Conservation (phyloP, 1,139 yeast genomes). For the Yamadazyma blattariae region DNA sequence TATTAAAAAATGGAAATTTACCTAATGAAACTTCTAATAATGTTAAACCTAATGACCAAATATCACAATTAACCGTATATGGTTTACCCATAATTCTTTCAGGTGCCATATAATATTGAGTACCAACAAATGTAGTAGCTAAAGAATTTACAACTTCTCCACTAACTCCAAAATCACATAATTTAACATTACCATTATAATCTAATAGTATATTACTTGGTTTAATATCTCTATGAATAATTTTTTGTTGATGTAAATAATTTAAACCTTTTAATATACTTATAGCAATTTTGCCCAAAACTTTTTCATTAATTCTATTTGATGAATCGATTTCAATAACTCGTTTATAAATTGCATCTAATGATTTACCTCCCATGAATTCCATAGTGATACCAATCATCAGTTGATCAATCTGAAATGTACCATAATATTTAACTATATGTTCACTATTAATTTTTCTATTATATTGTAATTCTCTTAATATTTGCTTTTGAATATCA, state of each 20-base stretch:
- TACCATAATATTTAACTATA: conserved; percentile 90
- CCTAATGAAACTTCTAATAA: conserved; percentile 90
- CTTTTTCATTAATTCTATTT: conserved; percentile 89
- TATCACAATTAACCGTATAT: conserved; percentile 90
- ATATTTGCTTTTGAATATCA: conserved; percentile 76
- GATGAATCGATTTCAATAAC: conserved; percentile 58
- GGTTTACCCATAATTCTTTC: conserved; percentile 95
- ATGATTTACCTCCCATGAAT: conserved; percentile 88
- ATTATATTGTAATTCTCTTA: conserved; percentile 87
- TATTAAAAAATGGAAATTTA: conserved; percentile 60
- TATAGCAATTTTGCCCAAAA: conserved; percentile 84
- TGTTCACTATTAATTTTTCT: conserved; percentile 76
- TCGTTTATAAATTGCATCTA: conserved; percentile 83
- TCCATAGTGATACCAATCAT: conserved; percentile 93
- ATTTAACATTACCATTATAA: conserved; percentile 72
- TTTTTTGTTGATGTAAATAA: conserved; percentile 80
- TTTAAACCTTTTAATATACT: conserved; percentile 81
- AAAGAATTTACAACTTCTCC: conserved; percentile 94
- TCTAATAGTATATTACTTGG: conserved; percentile 88
- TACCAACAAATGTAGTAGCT: conserved; percentile 95
- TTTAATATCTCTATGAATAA: conserved; percentile 90
- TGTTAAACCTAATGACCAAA: conserved; percentile 94
- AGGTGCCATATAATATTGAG: conserved; percentile 98
- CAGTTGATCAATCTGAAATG: conserved; percentile 73
- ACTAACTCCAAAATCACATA: conserved; percentile 98